Conservation (phyloP, 192 early-diverging fungal genomes). For the Entrophospora sp. region DNA sequence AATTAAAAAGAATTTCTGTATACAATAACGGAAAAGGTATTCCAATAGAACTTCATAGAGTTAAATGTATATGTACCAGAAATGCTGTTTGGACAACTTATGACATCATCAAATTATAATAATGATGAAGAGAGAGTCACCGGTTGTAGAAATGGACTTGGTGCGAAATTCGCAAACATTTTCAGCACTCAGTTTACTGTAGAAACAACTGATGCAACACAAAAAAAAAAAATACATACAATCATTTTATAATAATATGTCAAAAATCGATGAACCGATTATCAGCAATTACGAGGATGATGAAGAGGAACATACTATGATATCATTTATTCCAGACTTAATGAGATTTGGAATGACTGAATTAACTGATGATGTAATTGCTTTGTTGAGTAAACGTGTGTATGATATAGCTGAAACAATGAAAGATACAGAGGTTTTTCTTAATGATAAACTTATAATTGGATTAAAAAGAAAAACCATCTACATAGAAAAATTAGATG, state of each 20-base stretch:
- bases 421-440: conserved; percentile 70
- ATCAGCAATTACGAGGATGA: conserved; percentile 57
- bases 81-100: conserved; percentile 92
- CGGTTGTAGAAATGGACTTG: conserved; percentile 92
- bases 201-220: conserved; percentile 75
- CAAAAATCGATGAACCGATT: conserved; percentile 58
- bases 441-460: conserved; percentile 67
- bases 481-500: conserved; percentile 82
- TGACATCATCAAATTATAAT: conserved; percentile 97
- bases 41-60: conserved; percentile 86
- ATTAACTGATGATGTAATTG: conserved; percentile 80
- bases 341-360: conserved; percentile 77
- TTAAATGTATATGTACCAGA: conserved; percentile 92
- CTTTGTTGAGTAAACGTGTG: conserved; percentile 83
- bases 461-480: conserved; percentile 69
- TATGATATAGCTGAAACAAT: conserved; percentile 90
- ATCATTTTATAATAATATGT: conserved; percentile 88
- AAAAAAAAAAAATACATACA: conserved; percentile 73
- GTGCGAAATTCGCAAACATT: conserved; percentile 95
- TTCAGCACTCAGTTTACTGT: conserved; percentile 91
- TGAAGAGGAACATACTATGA: conserved; percentile 77
- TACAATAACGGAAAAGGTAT: conserved; percentile 94
- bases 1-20: conserved; percentile 73
- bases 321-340: conserved; percentile 93
- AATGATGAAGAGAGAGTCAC: conserved; percentile 90